Conservation (phyloP, 495 filamentous ascomycete species). For the Tuber borchii region DNA sequence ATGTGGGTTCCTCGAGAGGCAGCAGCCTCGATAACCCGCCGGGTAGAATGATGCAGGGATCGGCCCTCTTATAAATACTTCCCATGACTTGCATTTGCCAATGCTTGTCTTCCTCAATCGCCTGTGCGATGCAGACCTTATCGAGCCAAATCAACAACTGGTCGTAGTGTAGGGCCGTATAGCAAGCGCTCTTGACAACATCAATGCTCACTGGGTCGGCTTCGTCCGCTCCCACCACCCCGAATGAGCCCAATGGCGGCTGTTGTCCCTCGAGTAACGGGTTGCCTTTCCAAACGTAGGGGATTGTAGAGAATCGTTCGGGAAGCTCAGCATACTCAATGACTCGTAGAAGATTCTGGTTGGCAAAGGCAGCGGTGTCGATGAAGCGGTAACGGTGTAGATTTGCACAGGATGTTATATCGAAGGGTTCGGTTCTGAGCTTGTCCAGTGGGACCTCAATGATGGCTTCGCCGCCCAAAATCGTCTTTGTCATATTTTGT, state of each 20-base stretch:
- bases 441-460: not conserved
- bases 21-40: not conserved
- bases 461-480: not conserved
- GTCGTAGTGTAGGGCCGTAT: not conserved
- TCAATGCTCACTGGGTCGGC: not conserved
- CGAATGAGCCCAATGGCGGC: not conserved
- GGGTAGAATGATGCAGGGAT: constrained; percentile 38
- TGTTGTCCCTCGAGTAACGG: not conserved
- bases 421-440: not conserved
- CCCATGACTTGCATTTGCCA: constrained; percentile 36
- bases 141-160: constrained; percentile 32
- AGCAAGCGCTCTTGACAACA: constrained; percentile 2
- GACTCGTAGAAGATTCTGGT: not conserved
- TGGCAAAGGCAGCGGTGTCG: not conserved
- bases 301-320: not conserved
- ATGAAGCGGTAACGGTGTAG: not conserved
- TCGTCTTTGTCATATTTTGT: not conserved
- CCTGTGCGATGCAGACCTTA: constrained; percentile 40
- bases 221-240: not conserved
- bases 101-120: constrained; percentile 30
- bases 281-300: constrained; percentile 4
- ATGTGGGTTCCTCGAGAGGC: not conserved
- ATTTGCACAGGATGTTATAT: not conserved
- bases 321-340: not conserved
- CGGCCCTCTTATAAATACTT: constrained; percentile 36